These are phyloP conservation scores for Euphrasia confusa DNA, from an alignment of 257 asterid species.

Conservation along the genomic window DNA sequence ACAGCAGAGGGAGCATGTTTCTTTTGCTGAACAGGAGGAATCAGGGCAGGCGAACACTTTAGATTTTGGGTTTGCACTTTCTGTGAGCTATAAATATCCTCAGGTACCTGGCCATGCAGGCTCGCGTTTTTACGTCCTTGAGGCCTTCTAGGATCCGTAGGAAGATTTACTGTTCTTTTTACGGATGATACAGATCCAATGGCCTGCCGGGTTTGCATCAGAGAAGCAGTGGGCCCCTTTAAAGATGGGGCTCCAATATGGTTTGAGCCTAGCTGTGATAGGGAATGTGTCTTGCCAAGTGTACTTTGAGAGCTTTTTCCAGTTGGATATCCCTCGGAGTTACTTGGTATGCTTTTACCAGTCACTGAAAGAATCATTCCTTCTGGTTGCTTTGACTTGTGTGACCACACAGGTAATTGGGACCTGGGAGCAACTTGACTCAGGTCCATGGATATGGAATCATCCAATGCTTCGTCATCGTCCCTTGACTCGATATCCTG, in stretches of 20 bases:
- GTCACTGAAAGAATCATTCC: constrained; percentile 34
- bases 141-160: constrained; percentile 59
- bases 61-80: constrained; percentile 33
- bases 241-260: constrained; percentile 35
- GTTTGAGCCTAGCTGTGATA: constrained; percentile 36
- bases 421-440: constrained; percentile 39
- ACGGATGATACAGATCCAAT: constrained; percentile 40
- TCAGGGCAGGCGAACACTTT: constrained; percentile 31
- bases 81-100: constrained; percentile 34
- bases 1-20: constrained; percentile 28
- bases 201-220: constrained; percentile 35
- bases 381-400: constrained; percentile 37
- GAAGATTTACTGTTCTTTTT: constrained; percentile 39
- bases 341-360: constrained; percentile 30
- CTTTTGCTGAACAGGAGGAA: constrained; percentile 36
- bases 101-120: constrained; percentile 29
- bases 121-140: constrained; percentile 36
- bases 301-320: constrained; percentile 35
- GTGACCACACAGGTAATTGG: constrained; percentile 44
- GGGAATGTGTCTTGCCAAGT: constrained; percentile 35
- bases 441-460: constrained; percentile 48
- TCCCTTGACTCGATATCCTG: constrained; percentile 36
- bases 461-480: constrained; percentile 53
- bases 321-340: constrained; percentile 43
- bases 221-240: constrained; percentile 36